These are phyloP conservation scores for Mycena venus DNA, from an alignment of 768 basidiomycete species.

Conservation along the genomic window DNA sequence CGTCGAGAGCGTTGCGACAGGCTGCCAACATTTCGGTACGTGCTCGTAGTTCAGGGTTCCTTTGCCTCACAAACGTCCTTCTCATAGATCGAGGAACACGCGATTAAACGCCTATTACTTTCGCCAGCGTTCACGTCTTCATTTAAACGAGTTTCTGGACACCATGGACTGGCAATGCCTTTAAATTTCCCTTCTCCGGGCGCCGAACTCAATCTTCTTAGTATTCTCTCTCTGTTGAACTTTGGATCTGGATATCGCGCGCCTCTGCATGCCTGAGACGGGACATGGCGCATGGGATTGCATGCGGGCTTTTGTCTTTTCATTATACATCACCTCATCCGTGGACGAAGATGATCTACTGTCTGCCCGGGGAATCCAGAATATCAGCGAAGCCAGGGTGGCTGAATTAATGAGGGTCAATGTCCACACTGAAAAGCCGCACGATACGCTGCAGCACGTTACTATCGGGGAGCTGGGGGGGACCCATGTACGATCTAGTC, in stretches of 20 bases:
- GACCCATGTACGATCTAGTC: slow-evolving; percentile 79
- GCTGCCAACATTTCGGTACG: slow-evolving; percentile 67
- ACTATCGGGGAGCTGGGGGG: slow-evolving; percentile 84
- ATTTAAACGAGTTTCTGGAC: slow-evolving; percentile 69
- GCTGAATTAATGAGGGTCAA: slow-evolving; percentile 81
- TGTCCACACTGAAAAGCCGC: slow-evolving; percentile 78
- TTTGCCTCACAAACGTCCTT: background rate
- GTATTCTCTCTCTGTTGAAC: slow-evolving; percentile 83
- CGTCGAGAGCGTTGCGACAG: slow-evolving; percentile 62
- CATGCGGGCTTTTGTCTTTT: slow-evolving; percentile 80
- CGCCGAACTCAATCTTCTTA: slow-evolving; percentile 87
- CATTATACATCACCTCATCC: slow-evolving; percentile 77
- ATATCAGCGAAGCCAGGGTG: slow-evolving; percentile 66
- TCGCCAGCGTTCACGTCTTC: slow-evolving; percentile 75
- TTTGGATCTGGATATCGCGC: slow-evolving; percentile 87
- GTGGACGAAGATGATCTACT: slow-evolving; percentile 70
- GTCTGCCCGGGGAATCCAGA: slow-evolving; percentile 75
- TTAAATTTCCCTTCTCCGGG: slow-evolving; percentile 81
- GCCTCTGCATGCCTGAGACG: slow-evolving; percentile 77
- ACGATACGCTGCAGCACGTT: slow-evolving; percentile 77
- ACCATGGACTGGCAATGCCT: slow-evolving; percentile 83
- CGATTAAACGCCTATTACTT: slow-evolving; percentile 72
- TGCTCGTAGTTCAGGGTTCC: slow-evolving; percentile 22
- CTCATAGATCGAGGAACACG: slow-evolving; percentile 66
- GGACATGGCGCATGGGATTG: slow-evolving; percentile 89